A percentile compares a stretch with the other conserved stretches of the same genome.
Evolutionary conservation across 2,329 filamentous ascomycete species (phyloP).

Genomic region (Reticulascus tulasneorum): DNA sequence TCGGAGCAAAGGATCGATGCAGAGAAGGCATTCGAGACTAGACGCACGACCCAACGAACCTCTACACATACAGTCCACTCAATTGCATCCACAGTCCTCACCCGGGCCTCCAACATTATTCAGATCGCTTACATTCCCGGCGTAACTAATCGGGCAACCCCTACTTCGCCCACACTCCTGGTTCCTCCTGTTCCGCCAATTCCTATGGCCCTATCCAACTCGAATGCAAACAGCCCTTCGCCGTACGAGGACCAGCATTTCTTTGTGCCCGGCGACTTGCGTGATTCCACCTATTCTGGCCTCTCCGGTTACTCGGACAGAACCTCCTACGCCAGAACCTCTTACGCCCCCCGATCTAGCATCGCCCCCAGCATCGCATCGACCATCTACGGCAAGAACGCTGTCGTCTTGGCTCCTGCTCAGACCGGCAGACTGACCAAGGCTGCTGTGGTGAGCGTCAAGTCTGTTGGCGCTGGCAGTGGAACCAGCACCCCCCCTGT

Average conservation of each 20-base stretch:
- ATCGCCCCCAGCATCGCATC: conserved; percentile 86
- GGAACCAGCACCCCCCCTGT: conserved; percentile 64
- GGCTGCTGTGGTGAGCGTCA: conserved; percentile 90
- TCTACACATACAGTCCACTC: conserved; percentile 86
- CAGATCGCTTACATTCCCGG: conserved; percentile 99
- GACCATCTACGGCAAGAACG: conserved; percentile 90
- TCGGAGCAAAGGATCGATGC: conserved; percentile 53
- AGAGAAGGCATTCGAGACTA: conserved; percentile 49
- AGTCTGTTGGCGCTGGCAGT: conserved; percentile 57
- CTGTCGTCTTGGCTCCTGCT: conserved; percentile 75
- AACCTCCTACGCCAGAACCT: conserved; percentile 56
- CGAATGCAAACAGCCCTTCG: conserved; percentile 44
- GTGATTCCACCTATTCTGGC: conserved; percentile 86
- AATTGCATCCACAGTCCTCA: conserved; percentile 91
- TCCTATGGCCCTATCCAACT: conserved; percentile 61
- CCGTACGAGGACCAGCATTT: conserved; percentile 78
- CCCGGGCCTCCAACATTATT: conserved; percentile 96
- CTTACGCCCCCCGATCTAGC: conserved; percentile 61
- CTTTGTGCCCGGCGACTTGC: conserved; percentile 85
- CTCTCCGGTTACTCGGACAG: conserved; percentile 61
- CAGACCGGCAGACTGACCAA: conserved; percentile 85
- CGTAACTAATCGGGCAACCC: conserved; percentile 85
- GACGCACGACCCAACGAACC: conserved; percentile 57
- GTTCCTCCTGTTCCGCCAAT: conserved; percentile 94
- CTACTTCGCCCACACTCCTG: conserved; percentile 73